Evolutionary conservation across 2,329 filamentous ascomycete species (phyloP), one percentile per base, ranked within the genome.

Genomic region (Phoma sp.): DNA sequence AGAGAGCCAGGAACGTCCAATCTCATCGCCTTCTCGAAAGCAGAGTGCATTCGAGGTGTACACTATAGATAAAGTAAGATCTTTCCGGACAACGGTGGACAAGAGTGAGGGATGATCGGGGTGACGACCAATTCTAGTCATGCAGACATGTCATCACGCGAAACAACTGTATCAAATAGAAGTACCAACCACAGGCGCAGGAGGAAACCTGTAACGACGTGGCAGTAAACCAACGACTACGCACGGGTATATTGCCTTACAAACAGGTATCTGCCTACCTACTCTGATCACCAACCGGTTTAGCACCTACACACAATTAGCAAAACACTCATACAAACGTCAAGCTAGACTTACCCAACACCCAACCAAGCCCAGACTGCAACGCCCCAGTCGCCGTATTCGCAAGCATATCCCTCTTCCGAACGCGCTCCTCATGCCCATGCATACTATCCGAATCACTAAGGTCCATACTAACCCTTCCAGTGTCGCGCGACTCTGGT

Each of bases 381-480:
- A 88, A 69, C 6, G 84, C 84, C 2, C 84, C 84, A 11, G 83
- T 86, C 5, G 87, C 85, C 71, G 85, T 85, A 73, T 81, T 87
- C 53, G 84, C 84, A 40, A 88, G 84, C 75, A 87, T 87, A 70
- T 93, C 91, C 62, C 91, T 82, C 78, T 88, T 93, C 64, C 90
- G 83, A 30, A 84, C 79, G 51, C 80, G 76, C 42, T 71, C 73
- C 25, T 75, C 74, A 10, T 64, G 56, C 20, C 25, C 45, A 20
- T 49, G 34, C 51, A 54, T 40, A 3, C 75, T 67, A 46, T 73
- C 71, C 59, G 60, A 70, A 25, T 77, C 77, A 58, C 80, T 74
- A 26, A 59, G 34, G 34, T 70, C 66, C 53, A 70, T 57, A 14
- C 71, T 74, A 14, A 51, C 64, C 32, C 67, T 64, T 1, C 56